Evolutionary conservation across 352 stramenopile species (phyloP).

Genomic region (Phytophthora pseudosyringae): DNA sequence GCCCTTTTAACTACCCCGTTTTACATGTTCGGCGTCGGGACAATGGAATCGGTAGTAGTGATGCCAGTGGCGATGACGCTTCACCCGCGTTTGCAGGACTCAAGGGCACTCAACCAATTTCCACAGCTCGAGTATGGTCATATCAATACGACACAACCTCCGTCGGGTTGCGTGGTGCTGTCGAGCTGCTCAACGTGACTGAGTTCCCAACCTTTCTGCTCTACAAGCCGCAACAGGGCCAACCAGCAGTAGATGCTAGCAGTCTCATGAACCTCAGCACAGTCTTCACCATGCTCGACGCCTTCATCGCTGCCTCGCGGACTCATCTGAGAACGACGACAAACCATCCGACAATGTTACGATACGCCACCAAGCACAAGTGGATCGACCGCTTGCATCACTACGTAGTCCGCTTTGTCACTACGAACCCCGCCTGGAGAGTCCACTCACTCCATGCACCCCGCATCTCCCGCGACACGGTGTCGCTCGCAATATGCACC

Average conservation of each 20-base stretch:
- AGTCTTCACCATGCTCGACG: slow-evolving; percentile 44
- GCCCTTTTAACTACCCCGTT: slow-evolving; percentile 57
- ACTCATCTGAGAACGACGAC: neutral
- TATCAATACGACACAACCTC: slow-evolving; percentile 53
- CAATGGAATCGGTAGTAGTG: slow-evolving; percentile 3
- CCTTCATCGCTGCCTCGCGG: slow-evolving; percentile 24
- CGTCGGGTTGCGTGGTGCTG: slow-evolving; percentile 37
- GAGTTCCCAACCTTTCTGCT: slow-evolving; percentile 41
- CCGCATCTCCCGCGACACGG: neutral
- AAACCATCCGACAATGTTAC: neutral
- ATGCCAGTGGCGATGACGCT: neutral
- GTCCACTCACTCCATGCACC: slow-evolving; percentile 37
- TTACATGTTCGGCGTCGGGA: slow-evolving; percentile 31
- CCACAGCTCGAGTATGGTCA: slow-evolving; percentile 29
- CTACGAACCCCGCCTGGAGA: slow-evolving; percentile 29
- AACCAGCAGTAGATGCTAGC: slow-evolving; percentile 9
- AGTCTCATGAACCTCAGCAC: slow-evolving; percentile 27
- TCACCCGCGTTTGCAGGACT: slow-evolving; percentile 21
- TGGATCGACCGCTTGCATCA: slow-evolving; percentile 56
- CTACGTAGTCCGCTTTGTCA: slow-evolving; percentile 23
- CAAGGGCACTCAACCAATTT: slow-evolving; percentile 24
- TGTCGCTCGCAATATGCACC: slow-evolving; percentile 14
- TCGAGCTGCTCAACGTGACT: slow-evolving; percentile 35
- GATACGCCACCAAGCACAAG: slow-evolving; percentile 39
- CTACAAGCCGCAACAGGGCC: slow-evolving; percentile 15